phyloP scores from a whole-genome alignment of 441 rosid genomes.

The Pelargonium cotyledonis region DNA sequence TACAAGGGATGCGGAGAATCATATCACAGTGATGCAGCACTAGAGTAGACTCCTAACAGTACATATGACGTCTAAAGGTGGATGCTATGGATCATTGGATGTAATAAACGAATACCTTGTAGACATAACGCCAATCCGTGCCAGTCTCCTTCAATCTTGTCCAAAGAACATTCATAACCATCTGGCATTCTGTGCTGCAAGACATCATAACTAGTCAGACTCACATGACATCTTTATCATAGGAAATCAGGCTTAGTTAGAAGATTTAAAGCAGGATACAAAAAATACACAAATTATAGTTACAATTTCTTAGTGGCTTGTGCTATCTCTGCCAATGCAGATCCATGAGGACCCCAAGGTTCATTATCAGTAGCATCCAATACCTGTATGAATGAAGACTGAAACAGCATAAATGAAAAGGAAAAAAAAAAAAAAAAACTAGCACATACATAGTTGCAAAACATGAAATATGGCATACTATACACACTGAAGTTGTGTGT shows the following conservation, averaged over 20 bases:
- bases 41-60: not conserved
- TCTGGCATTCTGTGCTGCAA: constrained; percentile 81
- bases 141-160: constrained; percentile 81
- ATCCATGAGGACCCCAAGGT: constrained; percentile 99
- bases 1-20: not conserved
- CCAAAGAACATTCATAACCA: constrained; percentile 96
- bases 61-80: constrained; percentile 4
- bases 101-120: constrained; percentile 51
- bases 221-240: not conserved
- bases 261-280: constrained; percentile 3
- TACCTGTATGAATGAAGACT: constrained; percentile 41
- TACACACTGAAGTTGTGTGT: too few species aligned
- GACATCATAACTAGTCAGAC: constrained; percentile 22
- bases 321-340: constrained; percentile 88
- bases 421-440: not conserved
- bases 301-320: constrained; percentile 88
- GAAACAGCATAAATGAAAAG: not conserved
- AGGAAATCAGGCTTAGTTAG: constrained; percentile 6
- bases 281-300: constrained; percentile 13
- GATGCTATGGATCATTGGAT: not conserved
- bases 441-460: too few species aligned
- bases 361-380: constrained; percentile 97
- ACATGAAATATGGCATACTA: too few species aligned
- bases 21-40: not conserved
- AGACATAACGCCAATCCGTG: constrained; percentile 96